Evolutionary conservation across 352 stramenopile species (phyloP).

Genomic region (Globisporangium nunn): DNA sequence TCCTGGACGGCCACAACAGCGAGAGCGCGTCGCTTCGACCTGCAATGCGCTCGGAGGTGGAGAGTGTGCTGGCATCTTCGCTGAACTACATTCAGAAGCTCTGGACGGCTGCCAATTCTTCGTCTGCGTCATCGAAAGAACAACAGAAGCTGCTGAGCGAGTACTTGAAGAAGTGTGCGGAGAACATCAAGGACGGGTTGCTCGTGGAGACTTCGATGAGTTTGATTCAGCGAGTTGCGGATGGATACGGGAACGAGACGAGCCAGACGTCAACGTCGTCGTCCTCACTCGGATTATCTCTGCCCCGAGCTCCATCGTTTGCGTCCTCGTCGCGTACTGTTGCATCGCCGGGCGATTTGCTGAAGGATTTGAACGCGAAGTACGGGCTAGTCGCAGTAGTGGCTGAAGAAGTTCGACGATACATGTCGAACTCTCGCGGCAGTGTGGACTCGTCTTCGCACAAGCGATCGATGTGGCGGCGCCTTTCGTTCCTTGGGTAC

Average conservation of each 20-base stretch:
- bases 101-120: slow-evolving; percentile 38
- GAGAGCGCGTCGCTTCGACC: slow-evolving; percentile 13
- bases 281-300: slow-evolving; percentile 29
- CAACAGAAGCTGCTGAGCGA: slow-evolving; percentile 63
- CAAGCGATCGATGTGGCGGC: slow-evolving; percentile 23
- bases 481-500: slow-evolving; percentile 70
- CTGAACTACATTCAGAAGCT: slow-evolving; percentile 66
- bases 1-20: slow-evolving; percentile 20
- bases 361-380: slow-evolving; percentile 62
- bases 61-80: slow-evolving; percentile 55
- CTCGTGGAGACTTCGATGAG: slow-evolving; percentile 71
- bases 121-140: slow-evolving; percentile 51
- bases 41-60: slow-evolving; percentile 41
- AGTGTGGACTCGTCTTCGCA: slow-evolving; percentile 2
- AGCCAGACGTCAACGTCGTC: slow-evolving; percentile 19
- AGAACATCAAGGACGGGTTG: slow-evolving; percentile 49
- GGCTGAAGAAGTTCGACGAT: slow-evolving; percentile 46
- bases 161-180: slow-evolving; percentile 67
- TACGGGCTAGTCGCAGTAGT: slow-evolving; percentile 56
- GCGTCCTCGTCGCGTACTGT: slow-evolving; percentile 20
- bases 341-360: slow-evolving; percentile 38
- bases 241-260: slow-evolving; percentile 34
- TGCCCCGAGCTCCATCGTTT: slow-evolving; percentile 20
- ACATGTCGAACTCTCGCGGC: slow-evolving; percentile 12
- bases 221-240: slow-evolving; percentile 62